A percentile compares a stretch with the other conserved stretches of the same genome.
Conservation (phyloP, 352 stramenopile genomes). For the Phytophthora tentaculata region DNA sequence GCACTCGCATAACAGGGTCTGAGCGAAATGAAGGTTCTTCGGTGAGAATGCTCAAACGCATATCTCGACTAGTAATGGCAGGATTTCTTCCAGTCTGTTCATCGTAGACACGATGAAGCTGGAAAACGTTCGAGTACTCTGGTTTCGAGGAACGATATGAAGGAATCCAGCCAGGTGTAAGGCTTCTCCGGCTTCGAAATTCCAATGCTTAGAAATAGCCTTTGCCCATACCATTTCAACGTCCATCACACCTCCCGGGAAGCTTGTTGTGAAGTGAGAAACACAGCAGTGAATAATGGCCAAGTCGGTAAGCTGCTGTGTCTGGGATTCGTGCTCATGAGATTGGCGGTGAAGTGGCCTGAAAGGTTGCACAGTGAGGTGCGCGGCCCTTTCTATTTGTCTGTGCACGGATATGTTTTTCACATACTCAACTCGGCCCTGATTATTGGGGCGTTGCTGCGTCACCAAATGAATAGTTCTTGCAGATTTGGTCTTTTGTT, state of each 20-base stretch:
- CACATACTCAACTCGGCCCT: background rate
- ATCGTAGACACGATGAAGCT: background rate
- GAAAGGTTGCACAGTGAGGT: background rate
- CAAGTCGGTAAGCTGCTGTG: conserved; percentile 17
- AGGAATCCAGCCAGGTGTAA: conserved; percentile 2
- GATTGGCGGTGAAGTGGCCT: background rate
- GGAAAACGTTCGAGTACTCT: background rate
- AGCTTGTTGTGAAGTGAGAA: conserved; percentile 1
- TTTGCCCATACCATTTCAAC: background rate
- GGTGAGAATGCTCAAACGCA: conserved; percentile 24
- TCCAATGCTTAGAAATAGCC: conserved; percentile 9
- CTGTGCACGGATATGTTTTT: background rate
- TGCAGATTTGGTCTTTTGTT: no score
- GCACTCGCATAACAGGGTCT: conserved; percentile 13
- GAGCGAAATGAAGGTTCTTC: conserved; percentile 18
- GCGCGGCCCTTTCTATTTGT: background rate
- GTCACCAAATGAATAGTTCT: no score
- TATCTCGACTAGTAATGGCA: conserved; percentile 25
- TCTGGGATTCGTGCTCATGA: background rate
- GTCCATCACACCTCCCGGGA: background rate
- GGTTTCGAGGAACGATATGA: background rate
- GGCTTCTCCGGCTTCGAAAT: background rate
- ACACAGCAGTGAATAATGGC: conserved; percentile 13
- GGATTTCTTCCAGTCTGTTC: conserved; percentile 13
- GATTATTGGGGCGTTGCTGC: background rate